phyloP scores from a whole-genome alignment of 2,329 filamentous ascomycete species.

The Orbilia blumenaviensis region DNA sequence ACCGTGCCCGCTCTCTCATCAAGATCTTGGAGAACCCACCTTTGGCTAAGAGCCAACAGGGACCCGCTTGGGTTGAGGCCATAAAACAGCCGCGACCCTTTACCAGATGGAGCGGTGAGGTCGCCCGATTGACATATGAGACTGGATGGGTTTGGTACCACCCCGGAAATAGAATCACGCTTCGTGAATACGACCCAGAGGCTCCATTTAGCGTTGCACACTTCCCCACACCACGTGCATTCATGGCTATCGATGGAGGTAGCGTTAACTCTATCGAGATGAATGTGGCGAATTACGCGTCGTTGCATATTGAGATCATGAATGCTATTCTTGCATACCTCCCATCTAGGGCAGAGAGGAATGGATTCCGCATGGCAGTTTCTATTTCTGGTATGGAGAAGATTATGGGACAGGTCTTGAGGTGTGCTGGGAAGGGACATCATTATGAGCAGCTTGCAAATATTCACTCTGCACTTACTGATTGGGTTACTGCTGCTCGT shows the following conservation, averaged over 20 bases:
- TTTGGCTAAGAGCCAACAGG: slow-evolving; percentile 1
- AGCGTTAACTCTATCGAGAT: slow-evolving; percentile 84
- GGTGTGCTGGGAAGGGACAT: slow-evolving; percentile 67
- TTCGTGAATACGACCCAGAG: slow-evolving; percentile 40
- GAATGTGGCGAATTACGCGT: slow-evolving; percentile 97
- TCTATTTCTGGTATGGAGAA: slow-evolving; percentile 89
- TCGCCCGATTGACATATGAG: slow-evolving; percentile 39
- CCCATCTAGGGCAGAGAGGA: slow-evolving; percentile 75
- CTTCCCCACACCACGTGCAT: slow-evolving; percentile 41
- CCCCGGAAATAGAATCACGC: slow-evolving; percentile 38
- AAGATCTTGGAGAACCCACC: slow-evolving; percentile 32
- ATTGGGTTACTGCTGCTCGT: slow-evolving; percentile 85
- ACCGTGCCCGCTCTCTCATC: slow-evolving; percentile 27
- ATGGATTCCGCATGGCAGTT: slow-evolving; percentile 78
- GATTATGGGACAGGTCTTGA: slow-evolving; percentile 81
- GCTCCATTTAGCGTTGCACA: slow-evolving; percentile 41
- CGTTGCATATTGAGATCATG: slow-evolving; percentile 88
- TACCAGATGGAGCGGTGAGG: slow-evolving; percentile 37
- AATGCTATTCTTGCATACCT: slow-evolving; percentile 89
- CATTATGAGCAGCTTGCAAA: slow-evolving; percentile 45
- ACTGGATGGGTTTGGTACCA: slow-evolving; percentile 52
- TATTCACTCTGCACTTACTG: slow-evolving; percentile 86
- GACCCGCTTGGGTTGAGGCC: slow-evolving; percentile 36
- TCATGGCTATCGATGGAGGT: slow-evolving; percentile 32
- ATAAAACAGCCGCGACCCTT: slow-evolving; percentile 37